These are phyloP conservation scores for Eleusine indica DNA, from an alignment of 176 grass and related monocot genomes.

Conservation along the genomic window DNA sequence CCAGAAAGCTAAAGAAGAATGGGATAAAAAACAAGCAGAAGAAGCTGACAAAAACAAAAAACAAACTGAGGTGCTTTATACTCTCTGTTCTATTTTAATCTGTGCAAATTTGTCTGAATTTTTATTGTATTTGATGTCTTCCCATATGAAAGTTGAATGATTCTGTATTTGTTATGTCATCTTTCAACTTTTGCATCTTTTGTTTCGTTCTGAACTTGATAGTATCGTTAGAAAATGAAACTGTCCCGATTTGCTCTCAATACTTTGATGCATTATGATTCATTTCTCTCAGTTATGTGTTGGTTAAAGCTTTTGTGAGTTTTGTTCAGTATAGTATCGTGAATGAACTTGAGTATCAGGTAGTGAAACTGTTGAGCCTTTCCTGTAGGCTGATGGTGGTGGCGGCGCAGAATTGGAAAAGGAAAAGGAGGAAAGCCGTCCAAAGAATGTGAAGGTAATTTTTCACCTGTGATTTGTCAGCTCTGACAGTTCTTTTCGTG, in stretches of 20 bases:
- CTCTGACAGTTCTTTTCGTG: constrained; percentile 36
- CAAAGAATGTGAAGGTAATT: constrained; percentile 83
- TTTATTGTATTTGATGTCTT: constrained; percentile 24
- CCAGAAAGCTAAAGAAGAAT: constrained; percentile 93
- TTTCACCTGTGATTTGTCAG: constrained; percentile 17
- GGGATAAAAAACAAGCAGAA: constrained; percentile 93
- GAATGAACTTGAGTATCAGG: background rate
- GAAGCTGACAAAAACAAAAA: constrained; percentile 84
- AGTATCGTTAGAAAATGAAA: constrained; percentile 21
- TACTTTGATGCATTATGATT: background rate
- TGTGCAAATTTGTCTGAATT: constrained; percentile 22
- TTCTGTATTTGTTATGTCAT: constrained; percentile 12
- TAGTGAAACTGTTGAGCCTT: constrained; percentile 29
- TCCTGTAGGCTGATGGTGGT: constrained; percentile 59
- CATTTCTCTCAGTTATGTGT: background rate
- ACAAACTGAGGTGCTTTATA: constrained; percentile 74
- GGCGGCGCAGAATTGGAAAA: constrained; percentile 66
- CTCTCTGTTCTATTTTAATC: constrained; percentile 15
- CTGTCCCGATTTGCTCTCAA: background rate
- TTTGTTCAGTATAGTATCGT: background rate
- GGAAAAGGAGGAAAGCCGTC: constrained; percentile 86
- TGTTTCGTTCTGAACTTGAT: constrained; percentile 15
- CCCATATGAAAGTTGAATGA: background rate
- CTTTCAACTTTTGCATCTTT: constrained; percentile 11
- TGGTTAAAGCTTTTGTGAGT: background rate